Base-by-base conservation (phyloP, 805 yeast species). In the Teunomyces panamensis region DNA sequence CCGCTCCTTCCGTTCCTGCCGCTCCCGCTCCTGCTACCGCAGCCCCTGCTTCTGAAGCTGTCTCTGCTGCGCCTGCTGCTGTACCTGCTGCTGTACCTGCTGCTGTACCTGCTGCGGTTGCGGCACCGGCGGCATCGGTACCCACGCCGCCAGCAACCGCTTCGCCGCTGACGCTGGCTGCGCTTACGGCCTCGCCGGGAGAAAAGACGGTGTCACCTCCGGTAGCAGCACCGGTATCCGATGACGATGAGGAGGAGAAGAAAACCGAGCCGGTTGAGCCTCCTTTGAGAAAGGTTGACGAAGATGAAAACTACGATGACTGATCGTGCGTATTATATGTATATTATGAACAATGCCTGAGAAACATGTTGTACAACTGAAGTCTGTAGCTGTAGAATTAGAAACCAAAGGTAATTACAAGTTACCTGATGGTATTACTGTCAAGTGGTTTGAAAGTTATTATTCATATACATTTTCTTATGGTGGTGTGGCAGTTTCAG, bases 281-380 rank as follows among this genome's bases (percentile, higher is more conserved):
- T 26, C 78, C 78, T 11, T 58, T 73, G 67, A 62, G 78, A 50
- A 68, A 67, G 43, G 73, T 73, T 26, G 75, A 73, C 35, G 78
- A 73, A 53, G 78, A 73, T 49, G 78, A 73, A 54, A 64, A 73
- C 53, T 73, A 73, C 55, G 78, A 73, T 49, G 78, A 73, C 44
- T 75, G 73, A 45, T 64, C 55, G 53, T 28, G 30, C 45, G 26
- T 42, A 37, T 20, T 37, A 29, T 30, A 29, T 41, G 43, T 41
- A 41, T 20, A 37, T 37, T 37, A 37, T n/a, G 20, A 29, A 3
- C 16, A 20, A 20, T 20, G 24, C 1, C 24, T 5, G 24, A 20
- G 24, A 20, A 20, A 20, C 24, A 20, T 17, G 17, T 17, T 17
- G 17, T 20, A 20, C 24, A 20, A 20, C 6, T 20, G 24, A 20